Percentiles rank a stretch among this genome's conserved stretches.
These are phyloP conservation scores for Lentinula sp. DNA, from an alignment of 768 basidiomycete genomes.

Conservation along the genomic window DNA sequence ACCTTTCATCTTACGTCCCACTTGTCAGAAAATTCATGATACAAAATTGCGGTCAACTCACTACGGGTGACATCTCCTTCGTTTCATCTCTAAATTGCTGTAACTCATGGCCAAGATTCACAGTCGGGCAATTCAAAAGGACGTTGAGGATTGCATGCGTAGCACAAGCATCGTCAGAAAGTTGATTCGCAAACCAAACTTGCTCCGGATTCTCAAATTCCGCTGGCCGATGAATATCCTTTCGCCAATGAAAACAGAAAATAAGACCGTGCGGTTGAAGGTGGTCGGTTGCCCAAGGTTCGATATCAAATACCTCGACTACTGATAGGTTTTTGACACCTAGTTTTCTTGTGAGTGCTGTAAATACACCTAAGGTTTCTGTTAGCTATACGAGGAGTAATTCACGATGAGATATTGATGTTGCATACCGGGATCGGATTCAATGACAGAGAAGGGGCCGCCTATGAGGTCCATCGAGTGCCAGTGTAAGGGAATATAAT, in stretches of 20 bases:
- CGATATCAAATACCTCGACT: conserved; percentile 57
- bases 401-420: not conserved
- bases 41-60: conserved; percentile 23
- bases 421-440: conserved; percentile 42
- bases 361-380: conserved; percentile 43
- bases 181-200: conserved; percentile 67
- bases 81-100: conserved; percentile 43
- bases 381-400: not conserved
- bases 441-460: conserved; percentile 58
- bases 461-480: conserved; percentile 42
- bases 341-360: conserved; percentile 45
- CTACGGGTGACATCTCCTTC: conserved; percentile 49
- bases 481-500: not conserved
- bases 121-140: conserved; percentile 45
- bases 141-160: conserved; percentile 59
- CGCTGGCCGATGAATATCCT: conserved; percentile 36
- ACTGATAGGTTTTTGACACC: conserved; percentile 49
- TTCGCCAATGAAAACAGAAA: conserved; percentile 56
- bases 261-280: conserved; percentile 54
- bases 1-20: conserved; percentile 49
- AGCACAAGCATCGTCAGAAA: conserved; percentile 61
- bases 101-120: conserved; percentile 43
- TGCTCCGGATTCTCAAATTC: conserved; percentile 48
- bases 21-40: not conserved
- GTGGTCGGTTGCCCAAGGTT: conserved; percentile 58